Base-by-base conservation (phyloP, 78 protist genomes). In the Dictyostelium firmibasis region DNA sequence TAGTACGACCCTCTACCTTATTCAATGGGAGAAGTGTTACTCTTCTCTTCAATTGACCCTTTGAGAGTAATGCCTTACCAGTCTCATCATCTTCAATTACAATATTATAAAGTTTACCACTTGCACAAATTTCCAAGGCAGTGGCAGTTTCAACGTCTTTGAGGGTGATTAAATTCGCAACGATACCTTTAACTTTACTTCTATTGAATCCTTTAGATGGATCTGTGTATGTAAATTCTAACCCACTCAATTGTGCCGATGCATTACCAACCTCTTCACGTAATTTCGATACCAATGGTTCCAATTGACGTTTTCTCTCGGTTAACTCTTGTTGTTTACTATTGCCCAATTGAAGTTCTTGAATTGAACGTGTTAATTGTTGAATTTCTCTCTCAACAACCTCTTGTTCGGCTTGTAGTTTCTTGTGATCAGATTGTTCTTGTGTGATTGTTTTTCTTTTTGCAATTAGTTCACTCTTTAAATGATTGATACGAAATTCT, bases 21-120 rank as follows among this genome's bases (percentile, higher is more conserved):
- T 98, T 97, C 70, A 99, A 97, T 43, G 99, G 99, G 14, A 99
- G 93, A 95, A 99, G 88, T 16, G 99, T 98, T 18, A 98, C 98
- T 10, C 99, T 93, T 29, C 87, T 29, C 82, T 74, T 44, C 13
- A 99, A 97, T 33, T 92, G 27, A 35, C 99, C 99, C 20, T 92
- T 53, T 38, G 53, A 8, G 13, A 99, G 86, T 43, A 99, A 96
- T 50, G 35, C 67, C 92, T 91, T 64, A 78, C 97, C 99, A 10
- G 98, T 98, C 8, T 36, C 82, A 13, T 98, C 99, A 50, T 47
- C 88, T 35, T 98, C 99, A 10, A 99, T 98, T 8, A 99, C 97
- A 9, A 99, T 98, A 23, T 99, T 96, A 95, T 91, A 98, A 43
- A 99, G 97, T 53, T 76, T 64, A 23, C 98, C 98, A 79, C 99